Percentiles rank a stretch among this genome's conserved stretches.
These are phyloP conservation scores for Rutidosis leptorrhynchoides DNA, from an alignment of 129 eudicot species.

Conservation along the genomic window DNA sequence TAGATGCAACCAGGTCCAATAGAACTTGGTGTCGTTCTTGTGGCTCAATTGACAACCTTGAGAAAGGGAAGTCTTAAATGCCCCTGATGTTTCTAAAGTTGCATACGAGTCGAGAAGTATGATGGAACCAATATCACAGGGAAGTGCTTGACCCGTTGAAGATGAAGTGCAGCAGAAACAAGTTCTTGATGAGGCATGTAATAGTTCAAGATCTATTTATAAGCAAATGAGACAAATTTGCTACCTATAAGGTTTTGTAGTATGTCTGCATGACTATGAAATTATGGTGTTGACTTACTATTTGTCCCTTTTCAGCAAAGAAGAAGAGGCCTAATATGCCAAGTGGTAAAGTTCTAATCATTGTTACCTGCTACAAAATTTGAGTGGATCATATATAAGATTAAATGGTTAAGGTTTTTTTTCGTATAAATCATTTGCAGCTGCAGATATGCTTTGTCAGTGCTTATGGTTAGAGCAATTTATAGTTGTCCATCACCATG, in stretches of 20 bases:
- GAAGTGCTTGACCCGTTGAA: conserved; percentile 59
- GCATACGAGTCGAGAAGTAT: conserved; percentile 60
- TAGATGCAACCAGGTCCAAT: conserved; percentile 33
- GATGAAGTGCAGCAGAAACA: conserved; percentile 79
- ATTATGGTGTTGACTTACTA: not conserved
- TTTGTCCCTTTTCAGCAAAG: conserved; percentile 52
- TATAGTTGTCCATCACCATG: too few species aligned
- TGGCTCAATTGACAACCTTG: conserved; percentile 38
- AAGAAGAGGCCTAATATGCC: conserved; percentile 68
- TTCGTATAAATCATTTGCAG: too few species aligned
- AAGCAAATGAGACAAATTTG: not conserved
- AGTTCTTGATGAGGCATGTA: conserved; percentile 72
- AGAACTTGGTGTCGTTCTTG: conserved; percentile 31
- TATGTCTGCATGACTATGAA: not conserved
- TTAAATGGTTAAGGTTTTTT: too few species aligned
- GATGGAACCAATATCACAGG: conserved; percentile 77
- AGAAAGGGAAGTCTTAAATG: conserved; percentile 39
- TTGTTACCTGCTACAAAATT: not conserved
- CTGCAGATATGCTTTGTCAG: too few species aligned
- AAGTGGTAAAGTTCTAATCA: conserved; percentile 43
- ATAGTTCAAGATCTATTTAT: not conserved
- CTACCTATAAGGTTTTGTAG: not conserved
- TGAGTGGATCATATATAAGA: too few species aligned
- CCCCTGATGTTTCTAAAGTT: conserved; percentile 73
- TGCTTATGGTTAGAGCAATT: too few species aligned